Base-by-base conservation (phyloP, 192 early-diverging fungal genomes). In the Backusella australiensis region DNA sequence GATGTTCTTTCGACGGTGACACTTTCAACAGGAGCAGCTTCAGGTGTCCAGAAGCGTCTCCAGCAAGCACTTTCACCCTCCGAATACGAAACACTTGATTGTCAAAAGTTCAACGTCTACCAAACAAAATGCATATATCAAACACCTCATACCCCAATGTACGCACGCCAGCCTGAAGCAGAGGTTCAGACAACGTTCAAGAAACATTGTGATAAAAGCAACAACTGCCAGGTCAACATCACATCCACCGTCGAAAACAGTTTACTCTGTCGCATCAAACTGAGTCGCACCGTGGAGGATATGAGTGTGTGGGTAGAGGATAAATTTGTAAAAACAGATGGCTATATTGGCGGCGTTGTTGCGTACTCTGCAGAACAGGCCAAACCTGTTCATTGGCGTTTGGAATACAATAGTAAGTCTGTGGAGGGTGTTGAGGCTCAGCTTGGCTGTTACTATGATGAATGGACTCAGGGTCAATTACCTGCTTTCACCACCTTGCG, bases 371-470 rank as follows among this genome's bases (percentile, higher is more conserved):
- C 44, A 26, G 29, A 69, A 41, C 19, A 63, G 2, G 72, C 68
- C 35, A 49, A 66, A 35, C 44, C 59, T 17, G 8, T 66, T 3
- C 14, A 42, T 3, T 80, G 73, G 73, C n/a, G 21, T 29, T 11
- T 44, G n/a, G 34, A 71, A 69, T 14, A 38, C 49, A n/a, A 59
- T 52, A 67, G 29, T 23, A 72, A 67, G 23, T 12, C 79, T 38
- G 76, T 77, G 44, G 32, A 75, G 2, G 23, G 67, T 14, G 81
- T 80, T 7, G 72, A 79, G 36, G 74, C 80, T 3, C 74, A 75
- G 9, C 36, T 80, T n/a, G 75, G 75, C n/a, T 88, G 87, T 36
- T 67, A 78, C 7, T 88, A 88, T 29, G 87, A 88, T 72, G 87
- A 88, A 46, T 88, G 87, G 87, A 80, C 78, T n/a, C 63, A 78